Base-by-base conservation (phyloP, 805 yeast genomes). In the Phaffomyces opuntiae region DNA sequence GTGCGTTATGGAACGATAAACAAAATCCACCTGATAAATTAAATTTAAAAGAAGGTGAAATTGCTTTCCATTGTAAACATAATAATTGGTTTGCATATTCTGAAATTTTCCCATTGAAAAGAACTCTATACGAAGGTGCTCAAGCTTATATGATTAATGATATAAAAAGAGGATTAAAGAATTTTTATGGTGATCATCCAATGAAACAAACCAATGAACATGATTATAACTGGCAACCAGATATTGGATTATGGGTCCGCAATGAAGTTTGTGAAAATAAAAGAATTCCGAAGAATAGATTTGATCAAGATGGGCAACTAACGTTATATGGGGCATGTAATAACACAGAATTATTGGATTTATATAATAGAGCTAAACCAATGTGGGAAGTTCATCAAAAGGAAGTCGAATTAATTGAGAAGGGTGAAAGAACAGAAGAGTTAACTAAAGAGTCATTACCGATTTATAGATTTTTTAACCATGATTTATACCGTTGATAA, bases 191-290 rank as follows among this genome's bases (percentile, higher is more conserved):
- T 58, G 16, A 26, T 3, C 40, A 47, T 32, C 46, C 50, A 17
- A 39, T 49, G 19, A 17, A 25, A 9, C 50, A 47, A 37, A 24
- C 17, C 5, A 39, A 49, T 33, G 48, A 47, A 32, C 26, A 26
- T 25, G 54, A 61, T 38, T 66, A 68, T 50, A 67, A 69, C 43
- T 73, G 62, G 53, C 74, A 70, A 49, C 44, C 52, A n/a, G 75
- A 72, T 46, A 61, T 74, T 42, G 60, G 63, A 21, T 51, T 73
- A 33, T 74, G 78, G 79, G 75, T 74, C 4, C 67, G 74, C 5
- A 70, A 73, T 51, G 54, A 60, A 24, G 52, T 67, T 9, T 73
- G 78, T 55, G 53, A 56, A 35, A 39, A 46, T 7, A 44, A 61
- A 1, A 7, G 6, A 2, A 45, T 56, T 8, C 73, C 74, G 9